Percentiles rank a stretch among this genome's conserved stretches.
Evolutionary conservation across 2,329 filamentous ascomycete genomes (phyloP).

Genomic region (Colletotrichum endophyticum): DNA sequence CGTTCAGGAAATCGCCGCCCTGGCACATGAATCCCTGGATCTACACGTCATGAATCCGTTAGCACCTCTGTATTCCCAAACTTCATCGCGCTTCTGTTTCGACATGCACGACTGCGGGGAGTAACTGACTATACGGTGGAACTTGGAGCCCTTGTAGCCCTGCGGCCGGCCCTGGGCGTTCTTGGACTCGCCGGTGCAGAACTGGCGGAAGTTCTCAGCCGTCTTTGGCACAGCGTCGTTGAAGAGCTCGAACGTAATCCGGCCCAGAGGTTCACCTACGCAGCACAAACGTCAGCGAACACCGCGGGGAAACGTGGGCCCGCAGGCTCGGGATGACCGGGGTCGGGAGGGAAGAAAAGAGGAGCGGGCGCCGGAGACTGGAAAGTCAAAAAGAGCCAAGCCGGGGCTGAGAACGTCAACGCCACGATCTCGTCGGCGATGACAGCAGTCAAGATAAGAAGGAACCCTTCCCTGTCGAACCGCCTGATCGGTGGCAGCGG

Average conservation of each 20-base stretch:
- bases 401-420: neutral
- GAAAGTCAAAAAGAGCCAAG: neutral
- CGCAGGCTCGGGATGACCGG: neutral
- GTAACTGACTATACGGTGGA: conserved; percentile 82
- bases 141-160: conserved; percentile 94
- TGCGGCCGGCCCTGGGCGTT: conserved; percentile 77
- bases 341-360: neutral
- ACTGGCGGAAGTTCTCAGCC: conserved; percentile 95
- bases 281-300: neutral
- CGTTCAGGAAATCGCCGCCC: conserved; percentile 93
- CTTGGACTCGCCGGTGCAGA: conserved; percentile 93
- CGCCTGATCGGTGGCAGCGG: neutral
- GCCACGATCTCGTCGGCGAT: neutral
- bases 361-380: neutral
- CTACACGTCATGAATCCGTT: conserved; percentile 44
- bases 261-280: conserved; percentile 81
- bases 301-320: neutral
- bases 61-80: neutral
- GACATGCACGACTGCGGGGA: neutral
- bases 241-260: conserved; percentile 91
- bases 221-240: conserved; percentile 83
- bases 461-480: neutral
- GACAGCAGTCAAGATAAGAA: neutral
- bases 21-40: conserved; percentile 98
- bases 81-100: neutral